Base-by-base conservation (phyloP, 2,329 filamentous ascomycete genomes). In the Beauveria sp. region DNA sequence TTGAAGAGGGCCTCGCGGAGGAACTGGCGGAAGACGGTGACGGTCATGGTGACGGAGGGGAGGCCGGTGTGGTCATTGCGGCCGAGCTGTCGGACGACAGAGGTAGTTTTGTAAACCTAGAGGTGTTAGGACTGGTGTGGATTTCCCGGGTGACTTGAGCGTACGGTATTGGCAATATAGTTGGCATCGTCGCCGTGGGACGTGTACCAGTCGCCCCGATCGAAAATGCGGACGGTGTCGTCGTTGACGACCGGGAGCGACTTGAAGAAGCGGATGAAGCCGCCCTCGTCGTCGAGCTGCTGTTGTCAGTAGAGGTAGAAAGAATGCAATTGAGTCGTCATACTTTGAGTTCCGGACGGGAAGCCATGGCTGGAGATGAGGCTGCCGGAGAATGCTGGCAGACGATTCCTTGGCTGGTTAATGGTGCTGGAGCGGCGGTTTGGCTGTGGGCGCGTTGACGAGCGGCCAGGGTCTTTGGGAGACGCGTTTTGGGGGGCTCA, bases 241-340 rank as follows among this genome's bases (percentile, higher is more conserved):
- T 86, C 82, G 67, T 86, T 85, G 58, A 86, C 85, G 16, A 79
- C 70, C 6, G 91, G 86, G 3, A 99, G 82, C n/a, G 87, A 88
- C 68, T 93, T 93, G 81, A 96, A 99, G 78, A 92, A 96, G 68
- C 88, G 91, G 77, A 98, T 97, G 80, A 99, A 99, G 67, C 93
- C 92, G 71, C 88, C 87, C 79, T 99, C 95, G 72, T 99, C 95
- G 70, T 99, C 96, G 72, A 98, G 91, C 89, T 93, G 61, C 6
- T 28, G 18, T 16, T 22, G 42, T 53, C 16, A 63, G 58, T 34
- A 43, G 64, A 26, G 34, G 3, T 1, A 4, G 26, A 7, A 20
- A 9, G 0, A 7, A 14, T 18, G 43, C 22, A 47, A 51, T n/a
- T 28, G 16, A 5, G 20, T 34, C 4, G 12, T 26, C 9, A 46